Conservation (phyloP, 371 early-diverging fungal species). For the Mortierella sp. region DNA sequence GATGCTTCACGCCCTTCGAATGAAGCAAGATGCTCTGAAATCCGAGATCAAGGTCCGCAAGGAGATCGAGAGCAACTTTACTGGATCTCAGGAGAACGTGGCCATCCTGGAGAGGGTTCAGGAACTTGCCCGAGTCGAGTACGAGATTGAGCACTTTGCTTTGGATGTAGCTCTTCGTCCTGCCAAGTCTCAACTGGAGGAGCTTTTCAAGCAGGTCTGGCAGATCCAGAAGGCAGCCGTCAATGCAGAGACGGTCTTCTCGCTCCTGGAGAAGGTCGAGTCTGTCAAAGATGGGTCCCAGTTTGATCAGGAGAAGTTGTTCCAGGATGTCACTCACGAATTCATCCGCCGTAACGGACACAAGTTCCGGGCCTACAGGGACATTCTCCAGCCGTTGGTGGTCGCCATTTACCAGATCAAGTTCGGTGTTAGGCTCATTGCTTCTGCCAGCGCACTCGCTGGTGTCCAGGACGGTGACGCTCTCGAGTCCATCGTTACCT, state of each 20-base stretch:
- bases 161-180: conserved; percentile 76
- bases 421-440: conserved; percentile 77
- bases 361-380: conserved; percentile 72
- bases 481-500: conserved; percentile 58
- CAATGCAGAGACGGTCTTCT: conserved; percentile 58
- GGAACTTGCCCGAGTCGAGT: conserved; percentile 55
- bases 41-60: conserved; percentile 64
- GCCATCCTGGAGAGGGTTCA: conserved; percentile 54
- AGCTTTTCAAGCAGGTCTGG: conserved; percentile 80
- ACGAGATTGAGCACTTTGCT: conserved; percentile 57
- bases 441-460: conserved; percentile 49
- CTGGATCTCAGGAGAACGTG: conserved; percentile 67
- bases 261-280: conserved; percentile 61
- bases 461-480: conserved; percentile 56
- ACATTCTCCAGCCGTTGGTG: conserved; percentile 81
- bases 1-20: conserved; percentile 65
- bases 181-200: conserved; percentile 72
- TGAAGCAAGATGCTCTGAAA: conserved; percentile 58
- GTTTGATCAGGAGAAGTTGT: conserved; percentile 67
- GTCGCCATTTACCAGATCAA: conserved; percentile 81
- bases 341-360: conserved; percentile 70
- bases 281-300: conserved; percentile 41
- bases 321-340: conserved; percentile 80
- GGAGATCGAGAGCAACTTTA: conserved; percentile 67
- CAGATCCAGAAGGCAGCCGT: conserved; percentile 77